phyloP scores from a whole-genome alignment of 2,329 filamentous ascomycete species.

The Alternaria angustiovoidea region DNA sequence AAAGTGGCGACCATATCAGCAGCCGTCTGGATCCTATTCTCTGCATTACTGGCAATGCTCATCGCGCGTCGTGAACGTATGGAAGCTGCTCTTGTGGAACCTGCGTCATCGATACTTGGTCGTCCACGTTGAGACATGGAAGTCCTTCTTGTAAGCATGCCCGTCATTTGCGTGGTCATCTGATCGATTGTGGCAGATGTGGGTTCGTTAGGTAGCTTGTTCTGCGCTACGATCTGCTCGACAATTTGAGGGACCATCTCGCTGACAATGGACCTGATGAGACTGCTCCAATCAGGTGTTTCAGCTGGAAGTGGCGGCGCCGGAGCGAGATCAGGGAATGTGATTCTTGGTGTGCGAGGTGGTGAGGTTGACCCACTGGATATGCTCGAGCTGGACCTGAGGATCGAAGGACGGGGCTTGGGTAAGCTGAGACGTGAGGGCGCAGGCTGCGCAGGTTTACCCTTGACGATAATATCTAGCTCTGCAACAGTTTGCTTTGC shows the following conservation, averaged over 20 bases:
- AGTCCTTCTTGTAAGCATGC: conserved; percentile 36
- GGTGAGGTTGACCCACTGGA: conserved; percentile 25
- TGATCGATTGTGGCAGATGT: conserved; percentile 33
- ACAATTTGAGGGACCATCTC: conserved; percentile 47
- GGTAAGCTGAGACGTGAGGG: conserved; percentile 9
- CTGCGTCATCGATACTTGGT: conserved; percentile 31
- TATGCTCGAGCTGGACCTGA: conserved; percentile 9
- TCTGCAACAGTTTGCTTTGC: conserved; percentile 37
- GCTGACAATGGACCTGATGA: conserved; percentile 44
- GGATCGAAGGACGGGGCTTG: conserved; percentile 12
- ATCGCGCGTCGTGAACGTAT: conserved; percentile 33
- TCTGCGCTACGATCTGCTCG: conserved; percentile 41
- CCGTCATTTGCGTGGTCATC: conserved; percentile 43
- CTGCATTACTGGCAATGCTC: conserved; percentile 41
- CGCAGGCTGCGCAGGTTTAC: conserved; percentile 12
- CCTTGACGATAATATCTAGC: conserved; percentile 30
- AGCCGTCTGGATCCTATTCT: conserved; percentile 41
- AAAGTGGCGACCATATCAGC: conserved; percentile 46
- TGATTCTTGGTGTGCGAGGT: conserved; percentile 25
- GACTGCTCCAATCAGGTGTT: conserved; percentile 36
- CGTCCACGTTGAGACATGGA: conserved; percentile 36
- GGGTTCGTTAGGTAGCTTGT: conserved; percentile 29
- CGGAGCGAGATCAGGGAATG: conserved; percentile 17
- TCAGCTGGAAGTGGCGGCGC: conserved; percentile 9
- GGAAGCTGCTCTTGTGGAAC: conserved; percentile 21